Conservation (phyloP, 1,139 yeast species). For the Saccharomyces pastorianus region DNA sequence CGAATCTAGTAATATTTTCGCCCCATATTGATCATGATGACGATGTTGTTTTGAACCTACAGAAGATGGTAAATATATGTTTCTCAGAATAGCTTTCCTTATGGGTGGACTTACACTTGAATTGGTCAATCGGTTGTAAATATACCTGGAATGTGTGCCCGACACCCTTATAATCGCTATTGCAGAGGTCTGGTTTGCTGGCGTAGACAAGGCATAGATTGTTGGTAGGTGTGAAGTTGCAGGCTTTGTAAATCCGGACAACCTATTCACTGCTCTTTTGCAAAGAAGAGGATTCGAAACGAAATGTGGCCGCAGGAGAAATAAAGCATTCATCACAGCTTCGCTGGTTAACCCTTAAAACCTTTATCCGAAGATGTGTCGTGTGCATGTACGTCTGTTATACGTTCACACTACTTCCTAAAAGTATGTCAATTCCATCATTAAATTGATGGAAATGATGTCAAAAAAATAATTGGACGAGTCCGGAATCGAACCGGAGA, state of each 20-base stretch:
- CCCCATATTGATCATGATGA: slow-evolving; percentile 3
- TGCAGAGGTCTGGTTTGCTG: slow-evolving; percentile 65
- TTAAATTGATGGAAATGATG: background rate
- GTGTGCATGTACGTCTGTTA: background rate
- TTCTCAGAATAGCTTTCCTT: slow-evolving; percentile 50
- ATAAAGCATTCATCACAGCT: background rate
- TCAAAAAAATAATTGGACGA: too few relatives aligned
- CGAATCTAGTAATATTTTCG: slow-evolving; percentile 53
- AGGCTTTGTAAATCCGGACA: background rate
- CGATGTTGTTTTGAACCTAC: background rate
- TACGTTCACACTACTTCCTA: background rate
- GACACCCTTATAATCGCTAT: slow-evolving; percentile 79
- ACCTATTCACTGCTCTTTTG: background rate
- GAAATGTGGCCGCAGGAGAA: background rate
- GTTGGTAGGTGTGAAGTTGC: slow-evolving; percentile 39
- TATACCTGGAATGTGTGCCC: slow-evolving; percentile 51
- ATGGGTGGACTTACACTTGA: slow-evolving; percentile 36
- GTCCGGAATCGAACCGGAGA: too few relatives aligned
- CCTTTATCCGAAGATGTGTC: background rate
- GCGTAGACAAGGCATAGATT: slow-evolving; percentile 83
- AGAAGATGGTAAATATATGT: slow-evolving; percentile 38
- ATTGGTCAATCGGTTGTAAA: slow-evolving; percentile 33
- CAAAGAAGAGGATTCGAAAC: background rate
- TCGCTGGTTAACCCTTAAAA: background rate
- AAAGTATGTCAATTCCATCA: background rate